Percentiles rank a stretch among this genome's conserved stretches.
Evolutionary conservation across 805 yeast species (phyloP).

Genomic region (Pichia paraexigua): DNA sequence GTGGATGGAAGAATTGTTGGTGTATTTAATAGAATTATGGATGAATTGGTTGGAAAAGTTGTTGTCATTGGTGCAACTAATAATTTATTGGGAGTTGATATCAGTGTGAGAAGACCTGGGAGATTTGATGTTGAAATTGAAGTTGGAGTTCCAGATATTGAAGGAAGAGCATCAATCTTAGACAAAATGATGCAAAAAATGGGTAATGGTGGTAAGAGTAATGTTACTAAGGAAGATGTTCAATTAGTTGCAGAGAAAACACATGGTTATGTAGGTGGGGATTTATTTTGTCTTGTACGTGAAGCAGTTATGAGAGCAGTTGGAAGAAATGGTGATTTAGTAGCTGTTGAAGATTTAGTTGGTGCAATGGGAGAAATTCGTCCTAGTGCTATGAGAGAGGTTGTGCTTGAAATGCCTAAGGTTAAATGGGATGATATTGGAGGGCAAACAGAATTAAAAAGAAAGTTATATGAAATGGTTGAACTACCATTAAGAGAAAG

Average conservation of each 20-base stretch:
- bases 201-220: conserved; percentile 36
- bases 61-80: conserved; percentile 89
- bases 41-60: conserved; percentile 55
- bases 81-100: conserved; percentile 84
- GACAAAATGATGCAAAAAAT: conserved; percentile 67
- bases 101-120: conserved; percentile 85
- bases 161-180: conserved; percentile 41
- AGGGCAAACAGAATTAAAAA: conserved; percentile 81
- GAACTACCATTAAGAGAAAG: conserved; percentile 84
- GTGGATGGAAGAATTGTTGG: conserved; percentile 88
- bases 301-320: conserved; percentile 86
- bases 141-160: conserved; percentile 86
- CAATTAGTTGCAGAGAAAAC: conserved; percentile 62
- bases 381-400: conserved; percentile 97
- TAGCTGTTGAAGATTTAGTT: conserved; percentile 53
- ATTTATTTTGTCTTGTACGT: conserved; percentile 75
- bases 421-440: conserved; percentile 94
- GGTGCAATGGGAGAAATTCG: conserved; percentile 69
- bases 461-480: conserved; percentile 79
- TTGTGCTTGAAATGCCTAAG: conserved; percentile 88
- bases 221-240: conserved; percentile 48
- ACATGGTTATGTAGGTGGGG: conserved; percentile 98
- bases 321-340: conserved; percentile 48
- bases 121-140: conserved; percentile 91
- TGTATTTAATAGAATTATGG: conserved; percentile 75